Base-by-base conservation (phyloP, 2,329 filamentous ascomycete species). In the Ceratocystis lukuohia region DNA sequence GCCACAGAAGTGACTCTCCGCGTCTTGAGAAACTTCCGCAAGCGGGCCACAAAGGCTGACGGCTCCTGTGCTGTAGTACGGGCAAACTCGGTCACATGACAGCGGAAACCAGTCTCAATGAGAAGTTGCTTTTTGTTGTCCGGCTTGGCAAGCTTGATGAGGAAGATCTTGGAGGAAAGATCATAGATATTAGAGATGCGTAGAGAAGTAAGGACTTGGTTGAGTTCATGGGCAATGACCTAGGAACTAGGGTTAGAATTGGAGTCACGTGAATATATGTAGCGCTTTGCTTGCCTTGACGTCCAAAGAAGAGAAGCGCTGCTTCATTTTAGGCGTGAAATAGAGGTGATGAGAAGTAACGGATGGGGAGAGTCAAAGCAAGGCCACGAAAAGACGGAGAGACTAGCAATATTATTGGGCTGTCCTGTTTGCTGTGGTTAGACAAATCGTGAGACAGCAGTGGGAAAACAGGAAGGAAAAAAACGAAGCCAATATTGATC, bases 181-280 rank as follows among this genome's bases (percentile, higher is more conserved):
- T 99, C 94, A 78, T 99, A 97, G 74, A 96, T 87, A 74, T 99
- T 99, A 69, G 89, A 85, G 63, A 97, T 83, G 69, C 94, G 89
- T 69, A 97, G 81, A 68, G 85, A 84, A 67, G 88, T 84, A 65
- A 99, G 82, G 70, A 82, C 84, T 69, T 83, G 80, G 68, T 91
- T 87, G 69, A 99, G 88, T 82, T 99, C 94, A 75, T 96, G 90
- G 66, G 91, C 88, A 74, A 97, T 95, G 76, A 96, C 91, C 90
- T 96, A 73, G 10, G 64, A 22, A 41, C 48, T 59, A 65, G 65
- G 15, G 65, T 64, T 69, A 62, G 66, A 61, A n/a, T 7, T 41
- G 15, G 22, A 17, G 53, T 30, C 12, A 30, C 12, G 53, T 28
- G 22, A 10, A 1, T 17, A 22, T 5, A 22, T 15, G 4, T 15